Percentiles rank a stretch among this genome's conserved stretches.
Evolutionary conservation across 2,329 filamentous ascomycete genomes (phyloP).

Genomic region (Beauveria scarabaeidicola): DNA sequence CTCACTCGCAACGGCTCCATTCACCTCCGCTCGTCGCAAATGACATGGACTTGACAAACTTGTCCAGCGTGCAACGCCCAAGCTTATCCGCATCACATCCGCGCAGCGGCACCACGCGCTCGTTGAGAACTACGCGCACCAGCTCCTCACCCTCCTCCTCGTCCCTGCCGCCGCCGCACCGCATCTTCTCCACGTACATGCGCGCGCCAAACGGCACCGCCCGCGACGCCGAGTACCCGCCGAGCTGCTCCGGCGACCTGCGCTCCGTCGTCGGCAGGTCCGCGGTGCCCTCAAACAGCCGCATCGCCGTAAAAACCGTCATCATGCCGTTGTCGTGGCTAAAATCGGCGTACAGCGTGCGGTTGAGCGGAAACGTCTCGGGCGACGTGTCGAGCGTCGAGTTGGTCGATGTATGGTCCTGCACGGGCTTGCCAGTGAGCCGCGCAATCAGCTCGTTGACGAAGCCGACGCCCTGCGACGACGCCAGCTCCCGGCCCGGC

Average conservation of each 20-base stretch:
- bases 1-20: slow-evolving; percentile 52
- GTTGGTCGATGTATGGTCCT: slow-evolving; percentile 70
- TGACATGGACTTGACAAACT: slow-evolving; percentile 64
- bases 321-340: slow-evolving; percentile 87
- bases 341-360: slow-evolving; percentile 75
- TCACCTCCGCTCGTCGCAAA: slow-evolving; percentile 66
- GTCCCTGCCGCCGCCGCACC: slow-evolving; percentile 38
- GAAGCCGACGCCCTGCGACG: slow-evolving; percentile 81
- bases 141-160: slow-evolving; percentile 46
- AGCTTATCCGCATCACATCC: slow-evolving; percentile 61
- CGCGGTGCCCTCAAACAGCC: slow-evolving; percentile 61
- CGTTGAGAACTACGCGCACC: slow-evolving; percentile 76
- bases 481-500: slow-evolving; percentile 66
- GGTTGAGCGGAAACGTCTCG: slow-evolving; percentile 63
- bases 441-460: slow-evolving; percentile 81
- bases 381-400: slow-evolving; percentile 60
- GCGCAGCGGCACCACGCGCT: slow-evolving; percentile 64
- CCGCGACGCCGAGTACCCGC: slow-evolving; percentile 69
- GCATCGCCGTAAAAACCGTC: slow-evolving; percentile 65
- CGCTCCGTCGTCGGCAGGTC: slow-evolving; percentile 44
- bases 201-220: slow-evolving; percentile 73
- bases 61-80: slow-evolving; percentile 61
- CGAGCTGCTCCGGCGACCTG: slow-evolving; percentile 41
- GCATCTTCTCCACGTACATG: slow-evolving; percentile 83
- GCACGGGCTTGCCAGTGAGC: slow-evolving; percentile 59